Evolutionary conservation across 805 yeast species (phyloP).

Genomic region (Metschnikowia arizonensis): DNA sequence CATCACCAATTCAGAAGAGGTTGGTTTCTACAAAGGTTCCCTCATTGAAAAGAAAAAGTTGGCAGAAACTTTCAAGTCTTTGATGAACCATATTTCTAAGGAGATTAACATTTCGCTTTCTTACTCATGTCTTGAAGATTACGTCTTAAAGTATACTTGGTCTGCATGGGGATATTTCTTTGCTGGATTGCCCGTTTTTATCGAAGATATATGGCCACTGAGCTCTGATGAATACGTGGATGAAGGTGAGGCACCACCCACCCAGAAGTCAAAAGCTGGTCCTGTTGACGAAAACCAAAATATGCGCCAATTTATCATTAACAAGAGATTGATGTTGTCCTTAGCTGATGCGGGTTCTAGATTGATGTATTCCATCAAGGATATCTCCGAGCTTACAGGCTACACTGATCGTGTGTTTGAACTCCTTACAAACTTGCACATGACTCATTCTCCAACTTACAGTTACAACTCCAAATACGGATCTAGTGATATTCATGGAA

Average conservation of each 20-base stretch:
- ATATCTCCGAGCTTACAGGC: constrained; percentile 85
- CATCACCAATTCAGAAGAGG: constrained; percentile 87
- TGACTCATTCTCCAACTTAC: constrained; percentile 65
- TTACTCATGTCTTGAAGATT: constrained; percentile 77
- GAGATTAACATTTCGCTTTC: constrained; percentile 57
- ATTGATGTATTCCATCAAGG: constrained; percentile 91
- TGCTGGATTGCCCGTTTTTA: constrained; percentile 82
- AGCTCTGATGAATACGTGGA: constrained; percentile 16
- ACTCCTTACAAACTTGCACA: constrained; percentile 70
- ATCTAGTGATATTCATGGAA: constrained; percentile 62
- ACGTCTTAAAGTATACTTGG: constrained; percentile 87
- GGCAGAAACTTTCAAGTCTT: constrained; percentile 49
- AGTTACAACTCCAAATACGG: constrained; percentile 46
- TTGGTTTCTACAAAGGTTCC: constrained; percentile 90
- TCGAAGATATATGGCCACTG: constrained; percentile 47
- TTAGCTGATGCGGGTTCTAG: constrained; percentile 94
- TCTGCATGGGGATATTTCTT: constrained; percentile 91
- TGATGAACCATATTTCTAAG: constrained; percentile 50
- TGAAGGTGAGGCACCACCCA: constrained; percentile 18
- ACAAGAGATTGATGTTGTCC: constrained; percentile 84
- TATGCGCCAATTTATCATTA: constrained; percentile 85
- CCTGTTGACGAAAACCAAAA: constrained; percentile 47
- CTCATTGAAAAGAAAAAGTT: constrained; percentile 69
- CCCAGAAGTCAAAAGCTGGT: constrained; percentile 10
- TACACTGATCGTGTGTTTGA: constrained; percentile 82